Evolutionary conservation across 768 basidiomycete genomes (phyloP).

Genomic region (Naganishia vishniacii): DNA sequence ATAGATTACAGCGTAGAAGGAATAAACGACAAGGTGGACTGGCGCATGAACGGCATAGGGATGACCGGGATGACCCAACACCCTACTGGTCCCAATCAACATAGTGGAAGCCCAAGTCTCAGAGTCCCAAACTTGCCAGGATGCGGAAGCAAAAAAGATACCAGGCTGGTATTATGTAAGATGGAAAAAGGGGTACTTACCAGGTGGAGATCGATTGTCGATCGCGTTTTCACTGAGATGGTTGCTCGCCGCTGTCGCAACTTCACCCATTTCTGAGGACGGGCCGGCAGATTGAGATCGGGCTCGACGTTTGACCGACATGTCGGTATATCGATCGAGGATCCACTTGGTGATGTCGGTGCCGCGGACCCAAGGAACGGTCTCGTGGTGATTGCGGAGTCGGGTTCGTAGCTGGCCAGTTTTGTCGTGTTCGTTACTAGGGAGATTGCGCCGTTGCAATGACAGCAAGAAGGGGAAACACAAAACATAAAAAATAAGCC

Average conservation of each 20-base stretch:
- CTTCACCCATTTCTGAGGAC: background rate
- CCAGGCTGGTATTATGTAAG: background rate
- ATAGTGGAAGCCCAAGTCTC: background rate
- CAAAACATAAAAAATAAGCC: no score
- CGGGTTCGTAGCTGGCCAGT: background rate
- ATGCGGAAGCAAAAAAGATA: background rate
- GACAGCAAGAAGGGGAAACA: no score
- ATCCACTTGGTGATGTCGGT: slow-evolving; percentile 10
- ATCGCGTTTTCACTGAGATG: slow-evolving; percentile 12
- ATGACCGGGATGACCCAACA: no score
- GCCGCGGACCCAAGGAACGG: background rate
- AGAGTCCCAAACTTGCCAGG: background rate
- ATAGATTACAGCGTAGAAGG: no score
- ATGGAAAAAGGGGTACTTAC: slow-evolving; percentile 1
- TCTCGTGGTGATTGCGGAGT: background rate
- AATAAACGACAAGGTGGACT: no score
- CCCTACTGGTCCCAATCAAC: no score
- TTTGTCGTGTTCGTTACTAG: background rate
- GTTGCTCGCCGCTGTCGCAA: no score
- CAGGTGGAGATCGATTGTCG: background rate
- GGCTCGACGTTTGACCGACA: background rate
- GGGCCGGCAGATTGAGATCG: background rate
- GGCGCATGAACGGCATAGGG: no score
- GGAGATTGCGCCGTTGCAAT: no score
- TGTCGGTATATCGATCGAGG: background rate